These are phyloP conservation scores for Beauveria rudraprayagi DNA, from an alignment of 2,329 filamentous ascomycete species.

Conservation along the genomic window DNA sequence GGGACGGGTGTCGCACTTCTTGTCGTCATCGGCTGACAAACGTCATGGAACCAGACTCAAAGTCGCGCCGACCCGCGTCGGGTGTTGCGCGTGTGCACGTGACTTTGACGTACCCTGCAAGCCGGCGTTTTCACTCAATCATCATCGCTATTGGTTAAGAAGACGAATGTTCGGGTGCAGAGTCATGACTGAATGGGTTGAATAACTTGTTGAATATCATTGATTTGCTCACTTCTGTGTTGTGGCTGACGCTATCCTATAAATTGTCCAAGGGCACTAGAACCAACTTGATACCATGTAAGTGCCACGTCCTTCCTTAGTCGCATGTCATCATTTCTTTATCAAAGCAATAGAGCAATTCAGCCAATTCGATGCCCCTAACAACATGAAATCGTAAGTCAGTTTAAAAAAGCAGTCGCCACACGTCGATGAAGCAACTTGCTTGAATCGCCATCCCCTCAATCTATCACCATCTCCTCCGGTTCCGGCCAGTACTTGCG, in stretches of 20 bases:
- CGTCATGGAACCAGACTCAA: neutral
- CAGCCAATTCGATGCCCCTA: too few relatives aligned
- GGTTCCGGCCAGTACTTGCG: neutral
- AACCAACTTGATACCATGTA: too few relatives aligned
- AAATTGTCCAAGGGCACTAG: too few relatives aligned
- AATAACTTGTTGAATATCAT: neutral
- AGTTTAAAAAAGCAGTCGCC: too few relatives aligned
- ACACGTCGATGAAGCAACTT: too few relatives aligned
- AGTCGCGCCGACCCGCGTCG: neutral
- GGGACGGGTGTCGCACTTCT: neutral
- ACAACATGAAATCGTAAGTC: too few relatives aligned
- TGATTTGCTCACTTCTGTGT: neutral
- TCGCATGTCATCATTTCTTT: too few relatives aligned
- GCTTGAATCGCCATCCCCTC: neutral
- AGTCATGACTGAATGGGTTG: neutral
- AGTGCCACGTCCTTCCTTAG: too few relatives aligned
- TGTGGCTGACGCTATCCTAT: neutral
- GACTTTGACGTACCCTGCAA: neutral
- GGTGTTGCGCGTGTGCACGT: neutral
- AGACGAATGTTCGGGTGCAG: neutral
- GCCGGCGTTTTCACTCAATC: too few relatives aligned
- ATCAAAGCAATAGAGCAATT: too few relatives aligned
- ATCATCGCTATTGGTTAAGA: neutral
- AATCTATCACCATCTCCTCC: neutral
- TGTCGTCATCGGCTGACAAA: neutral